Evolutionary conservation across 208 protist species (phyloP), one percentile per base, ranked within the genome.

Genomic region (Leishmania guyanensis): DNA sequence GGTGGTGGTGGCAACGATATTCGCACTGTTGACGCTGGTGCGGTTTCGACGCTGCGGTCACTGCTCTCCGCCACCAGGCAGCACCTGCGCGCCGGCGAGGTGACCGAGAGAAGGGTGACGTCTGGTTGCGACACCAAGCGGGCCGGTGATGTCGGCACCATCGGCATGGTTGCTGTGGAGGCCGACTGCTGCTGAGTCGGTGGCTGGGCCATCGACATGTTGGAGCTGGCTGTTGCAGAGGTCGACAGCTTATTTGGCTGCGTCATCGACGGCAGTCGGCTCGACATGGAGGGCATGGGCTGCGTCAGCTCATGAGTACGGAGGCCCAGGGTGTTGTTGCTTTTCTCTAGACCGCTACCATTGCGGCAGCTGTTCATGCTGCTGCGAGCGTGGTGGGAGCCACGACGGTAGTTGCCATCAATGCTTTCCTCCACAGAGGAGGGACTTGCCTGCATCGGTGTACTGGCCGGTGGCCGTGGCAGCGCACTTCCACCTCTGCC

Each of bases 51-150:
- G 14, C 54, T 48, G 20, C n/a, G 75, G 53, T 51, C 79, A 39
- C 39, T 79, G 83, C 50, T 84, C 72, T 73, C 50, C 48, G 66
- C 76, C 43, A 54, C 72, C 10, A 88, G 56, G 51, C 48, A 77
- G 58, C 64, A 17, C 50, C 82, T 77, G 39, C 82, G 82, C 17
- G 82, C 82, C 14, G 82, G 82, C 1, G 82, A 85, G 51, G 58
- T 81, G 60, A 81, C 64, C 8, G 70, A 20, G 26, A 78, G 71
- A 33, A 60, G 54, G 51, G 62, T 70, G 5, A 78, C 62, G 46
- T 81, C 82, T 58, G 77, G 77, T 56, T 85, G 82, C 26, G 71
- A 81, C 43, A 54, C 77, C 66, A 71, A 50, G 1, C 81, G 81
- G 33, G 81, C 69, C 51, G 81, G 75, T 51, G 81, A 84, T 33